Evolutionary conservation across 2,329 filamentous ascomycete genomes (phyloP).

Genomic region (Sporothrix variecibatus): DNA sequence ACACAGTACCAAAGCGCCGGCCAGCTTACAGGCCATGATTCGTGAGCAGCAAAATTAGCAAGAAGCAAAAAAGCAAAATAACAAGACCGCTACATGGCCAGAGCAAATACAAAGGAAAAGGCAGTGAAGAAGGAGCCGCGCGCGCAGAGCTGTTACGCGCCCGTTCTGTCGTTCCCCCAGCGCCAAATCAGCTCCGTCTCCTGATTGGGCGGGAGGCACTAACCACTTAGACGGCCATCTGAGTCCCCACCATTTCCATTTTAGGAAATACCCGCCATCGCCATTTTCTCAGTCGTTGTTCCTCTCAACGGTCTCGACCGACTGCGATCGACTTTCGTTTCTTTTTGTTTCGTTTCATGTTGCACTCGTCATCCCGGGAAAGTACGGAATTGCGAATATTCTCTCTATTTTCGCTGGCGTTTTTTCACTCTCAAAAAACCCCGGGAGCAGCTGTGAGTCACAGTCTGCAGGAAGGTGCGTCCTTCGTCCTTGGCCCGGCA

Average conservation of each 20-base stretch:
- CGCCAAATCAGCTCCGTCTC: background rate
- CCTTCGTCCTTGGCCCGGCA: background rate
- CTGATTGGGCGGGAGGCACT: slow-evolving; percentile 1
- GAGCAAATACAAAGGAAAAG: background rate
- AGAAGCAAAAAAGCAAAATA: background rate
- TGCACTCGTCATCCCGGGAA: background rate
- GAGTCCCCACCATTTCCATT: background rate
- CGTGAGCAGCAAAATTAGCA: background rate
- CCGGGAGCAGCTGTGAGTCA: slow-evolving; percentile 7
- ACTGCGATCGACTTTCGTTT: background rate
- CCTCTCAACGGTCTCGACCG: background rate
- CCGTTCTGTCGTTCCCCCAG: background rate
- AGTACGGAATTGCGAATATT: background rate
- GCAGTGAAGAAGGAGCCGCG: background rate
- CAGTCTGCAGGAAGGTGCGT: slow-evolving; percentile 18
- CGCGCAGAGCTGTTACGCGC: slow-evolving; percentile 5
- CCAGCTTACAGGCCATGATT: slow-evolving; percentile 17
- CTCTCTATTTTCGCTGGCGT: too few relatives aligned
- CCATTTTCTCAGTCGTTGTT: background rate
- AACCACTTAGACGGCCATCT: background rate
- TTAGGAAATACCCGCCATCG: slow-evolving; percentile 1
- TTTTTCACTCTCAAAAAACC: background rate
- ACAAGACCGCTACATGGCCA: too few relatives aligned
- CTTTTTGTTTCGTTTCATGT: slow-evolving; percentile 20
- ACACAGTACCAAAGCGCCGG: slow-evolving; percentile 6